Evolutionary conservation across 805 yeast genomes (phyloP), one percentile per base, ranked within the genome.

Genomic region (Candida sithepensis): DNA sequence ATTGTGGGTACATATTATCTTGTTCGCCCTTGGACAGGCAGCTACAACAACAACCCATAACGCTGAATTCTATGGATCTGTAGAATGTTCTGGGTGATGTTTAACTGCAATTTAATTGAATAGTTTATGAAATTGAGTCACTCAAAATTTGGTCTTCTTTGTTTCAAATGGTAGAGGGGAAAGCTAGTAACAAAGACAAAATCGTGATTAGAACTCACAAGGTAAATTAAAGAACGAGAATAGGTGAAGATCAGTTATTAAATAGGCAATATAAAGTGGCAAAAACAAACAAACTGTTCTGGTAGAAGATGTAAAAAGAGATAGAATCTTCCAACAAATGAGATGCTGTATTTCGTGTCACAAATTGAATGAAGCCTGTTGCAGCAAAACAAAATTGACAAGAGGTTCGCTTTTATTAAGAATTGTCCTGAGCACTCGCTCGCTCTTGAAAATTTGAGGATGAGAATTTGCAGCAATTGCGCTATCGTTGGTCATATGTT

Each of bases 1-100:
- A 73, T 36, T 92, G 96, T 52, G 86, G 92, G 71, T 78, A 84
- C 52, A 78, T 70, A 58, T 79, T 81, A 52, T 79, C 83, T 43
- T 78, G 70, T 44, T 73, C 77, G 41, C 64, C 53, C 66, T 63
- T 50, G 45, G 64, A 44, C 28, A 70, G 54, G 58, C 81, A 75
- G 63, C 82, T 75, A 54, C 77, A 75, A 58, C 82, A 75, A 46
- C 66, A 64, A 54, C 84, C 84, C 84, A 78, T 78, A 34, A 5
- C 12, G 4, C 16, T 18, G 18, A 21, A 5, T 34, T 34, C 21
- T 10, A 30, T 30, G 20, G 4, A 16, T 12, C 38, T 34, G 6
- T 8, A 34, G 19, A 34, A 34, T n/a, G 16, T n/a, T 10, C 18
- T 34, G 4, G 38, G 16, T 10, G n/a, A n/a, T n/a, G n/a, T n/a